phyloP scores from a whole-genome alignment of 257 asterid species.

The Orobanche coerulescens region DNA sequence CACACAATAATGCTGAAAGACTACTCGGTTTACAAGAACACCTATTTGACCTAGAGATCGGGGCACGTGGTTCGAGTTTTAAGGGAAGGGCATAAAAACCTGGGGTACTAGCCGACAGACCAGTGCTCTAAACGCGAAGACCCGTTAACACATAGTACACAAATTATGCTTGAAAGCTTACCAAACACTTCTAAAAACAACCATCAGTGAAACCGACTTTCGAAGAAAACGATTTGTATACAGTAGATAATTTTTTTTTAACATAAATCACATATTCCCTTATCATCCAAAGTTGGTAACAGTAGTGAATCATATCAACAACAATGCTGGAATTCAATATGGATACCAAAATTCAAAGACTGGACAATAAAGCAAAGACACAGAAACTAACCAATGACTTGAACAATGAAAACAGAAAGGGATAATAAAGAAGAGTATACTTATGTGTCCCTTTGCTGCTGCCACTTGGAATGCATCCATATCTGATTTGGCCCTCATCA shows the following conservation, averaged over 20 bases:
- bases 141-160: neutral
- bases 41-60: too few species aligned
- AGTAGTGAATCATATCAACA: conserved; percentile 9
- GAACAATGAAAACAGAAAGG: neutral
- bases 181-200: neutral
- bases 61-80: too few species aligned
- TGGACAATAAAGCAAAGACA: neutral
- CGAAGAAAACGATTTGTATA: neutral
- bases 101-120: too few species aligned
- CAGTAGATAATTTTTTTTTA: too few species aligned
- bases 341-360: neutral
- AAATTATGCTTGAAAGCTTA: neutral
- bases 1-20: too few species aligned
- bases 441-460: conserved; percentile 72
- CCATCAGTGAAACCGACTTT: neutral
- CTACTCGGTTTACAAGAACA: too few species aligned
- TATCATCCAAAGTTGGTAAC: neutral
- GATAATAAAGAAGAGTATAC: conserved; percentile 25
- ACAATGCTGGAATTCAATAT: neutral
- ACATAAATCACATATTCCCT: neutral
- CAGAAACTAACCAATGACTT: neutral
- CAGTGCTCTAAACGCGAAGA: too few species aligned
- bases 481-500: conserved; percentile 73
- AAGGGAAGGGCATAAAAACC: too few species aligned
- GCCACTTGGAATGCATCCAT: conserved; percentile 77